A percentile compares a stretch with the other conserved stretches of the same genome.
phyloP scores from a whole-genome alignment of 495 filamentous ascomycete genomes.

The Collariella sp. region DNA sequence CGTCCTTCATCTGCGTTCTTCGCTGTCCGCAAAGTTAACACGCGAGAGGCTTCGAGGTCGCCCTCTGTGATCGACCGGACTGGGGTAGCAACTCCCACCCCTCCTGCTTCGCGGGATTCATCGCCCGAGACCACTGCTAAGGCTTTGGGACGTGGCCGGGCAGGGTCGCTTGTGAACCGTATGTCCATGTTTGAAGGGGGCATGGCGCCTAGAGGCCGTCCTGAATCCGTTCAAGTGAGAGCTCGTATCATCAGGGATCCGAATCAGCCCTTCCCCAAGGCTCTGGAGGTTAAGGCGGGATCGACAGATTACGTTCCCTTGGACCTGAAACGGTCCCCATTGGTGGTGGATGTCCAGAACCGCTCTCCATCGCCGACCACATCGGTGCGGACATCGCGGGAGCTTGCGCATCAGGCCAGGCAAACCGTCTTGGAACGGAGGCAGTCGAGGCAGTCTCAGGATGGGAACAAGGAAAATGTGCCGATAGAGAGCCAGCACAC shows the following conservation, averaged over 20 bases:
- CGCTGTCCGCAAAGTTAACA: slow-evolving; percentile 40
- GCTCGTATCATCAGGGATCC: slow-evolving; percentile 65
- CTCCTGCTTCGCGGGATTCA: slow-evolving; percentile 36
- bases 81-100: slow-evolving; percentile 28
- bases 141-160: slow-evolving; percentile 27
- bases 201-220: slow-evolving; percentile 35
- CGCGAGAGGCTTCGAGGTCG: slow-evolving; percentile 35
- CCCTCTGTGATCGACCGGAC: slow-evolving; percentile 40
- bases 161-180: slow-evolving; percentile 38
- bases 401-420: slow-evolving; percentile 21
- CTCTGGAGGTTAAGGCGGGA: slow-evolving; percentile 31
- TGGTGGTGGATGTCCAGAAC: slow-evolving; percentile 61
- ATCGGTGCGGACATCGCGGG: slow-evolving; percentile 6
- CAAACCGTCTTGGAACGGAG: slow-evolving; percentile 31
- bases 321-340: slow-evolving; percentile 60
- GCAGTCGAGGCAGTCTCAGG: slow-evolving; percentile 27
- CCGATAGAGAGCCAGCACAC: slow-evolving; percentile 21
- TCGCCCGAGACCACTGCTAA: slow-evolving; percentile 32
- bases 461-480: slow-evolving; percentile 16
- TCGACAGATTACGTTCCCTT: slow-evolving; percentile 38
- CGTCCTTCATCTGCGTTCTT: slow-evolving; percentile 43
- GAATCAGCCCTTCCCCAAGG: slow-evolving; percentile 37
- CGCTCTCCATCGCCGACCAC: slow-evolving; percentile 23
- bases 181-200: slow-evolving; percentile 41
- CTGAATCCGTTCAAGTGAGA: slow-evolving; percentile 71